Evolutionary conservation across 352 stramenopile genomes (phyloP).

Genomic region (Phytopythium cucurbitacearum): DNA sequence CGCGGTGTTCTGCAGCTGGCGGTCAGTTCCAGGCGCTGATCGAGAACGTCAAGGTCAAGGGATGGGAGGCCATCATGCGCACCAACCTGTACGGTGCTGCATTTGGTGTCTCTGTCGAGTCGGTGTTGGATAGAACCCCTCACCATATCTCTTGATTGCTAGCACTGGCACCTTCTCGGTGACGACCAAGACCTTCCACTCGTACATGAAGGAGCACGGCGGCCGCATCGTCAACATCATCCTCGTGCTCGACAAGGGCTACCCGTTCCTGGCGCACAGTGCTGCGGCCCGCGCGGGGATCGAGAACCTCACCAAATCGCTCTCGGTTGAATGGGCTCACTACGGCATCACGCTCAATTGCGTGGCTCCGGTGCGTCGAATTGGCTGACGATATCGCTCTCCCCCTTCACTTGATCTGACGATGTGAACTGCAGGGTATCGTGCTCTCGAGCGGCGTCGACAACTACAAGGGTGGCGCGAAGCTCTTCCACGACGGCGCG

Average conservation of each 20-base stretch:
- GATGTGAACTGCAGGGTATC: slow-evolving; percentile 24
- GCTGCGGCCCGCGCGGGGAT: slow-evolving; percentile 89
- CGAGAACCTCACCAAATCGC: slow-evolving; percentile 92
- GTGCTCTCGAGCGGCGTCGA: slow-evolving; percentile 63
- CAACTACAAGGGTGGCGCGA: slow-evolving; percentile 85
- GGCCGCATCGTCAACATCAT: slow-evolving; percentile 96
- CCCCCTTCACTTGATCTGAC: too few relatives aligned
- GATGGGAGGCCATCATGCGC: slow-evolving; percentile 90
- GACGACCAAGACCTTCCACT: slow-evolving; percentile 89
- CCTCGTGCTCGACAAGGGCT: slow-evolving; percentile 92
- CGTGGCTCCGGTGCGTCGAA: slow-evolving; percentile 79
- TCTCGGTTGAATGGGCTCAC: slow-evolving; percentile 92
- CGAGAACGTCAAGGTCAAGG: slow-evolving; percentile 87
- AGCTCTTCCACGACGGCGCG: slow-evolving; percentile 76
- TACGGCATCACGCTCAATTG: slow-evolving; percentile 92
- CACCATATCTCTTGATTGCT: background rate
- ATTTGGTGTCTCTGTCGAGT: background rate
- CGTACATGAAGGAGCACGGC: slow-evolving; percentile 92
- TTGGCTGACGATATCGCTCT: too few relatives aligned
- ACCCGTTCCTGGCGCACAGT: slow-evolving; percentile 89
- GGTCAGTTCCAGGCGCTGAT: slow-evolving; percentile 90
- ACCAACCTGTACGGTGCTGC: slow-evolving; percentile 75
- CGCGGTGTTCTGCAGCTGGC: slow-evolving; percentile 41
- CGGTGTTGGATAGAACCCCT: background rate
- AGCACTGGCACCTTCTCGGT: slow-evolving; percentile 91